Base-by-base conservation (phyloP, 768 basidiomycete species). In the Steccherinum ochraceum region DNA sequence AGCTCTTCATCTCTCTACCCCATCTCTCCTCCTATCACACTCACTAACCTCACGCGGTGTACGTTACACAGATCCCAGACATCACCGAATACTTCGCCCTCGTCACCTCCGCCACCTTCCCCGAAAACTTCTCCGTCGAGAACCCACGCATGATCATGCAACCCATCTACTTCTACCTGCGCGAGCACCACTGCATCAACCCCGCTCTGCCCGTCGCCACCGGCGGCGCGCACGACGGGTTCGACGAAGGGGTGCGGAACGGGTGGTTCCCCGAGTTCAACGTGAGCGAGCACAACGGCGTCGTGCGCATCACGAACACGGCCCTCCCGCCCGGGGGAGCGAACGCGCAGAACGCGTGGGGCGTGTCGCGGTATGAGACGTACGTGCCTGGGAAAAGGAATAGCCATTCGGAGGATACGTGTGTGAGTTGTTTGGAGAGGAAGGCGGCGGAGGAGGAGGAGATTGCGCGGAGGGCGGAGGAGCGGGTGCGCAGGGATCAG, bases 101-200 rank as follows among this genome's bases (percentile, higher is more conserved):
- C 42, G 57, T 67, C 13, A 45, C 55, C 2, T 54, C 52, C 40
- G 44, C 48, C 18, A 50, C 58, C 19, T 63, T 61, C 51, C 68
- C 64, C 18, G 50, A 52, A 4, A 45, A 30, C 4, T 68, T 70
- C 45, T 53, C 59, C 50, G 64, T 66, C 35, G 45, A 45, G 5
- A 61, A 56, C 39, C 65, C 69, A 0, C 61, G 52, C 20, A 60
- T 80, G 26, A 67, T 66, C 3, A 74, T 72, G 51, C 66, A 72
- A 20, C 83, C 83, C 3, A 56, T 85, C 30, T 84, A 75, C 60
- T 71, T 87, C 67, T 73, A 80, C 11, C 64, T 86, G 21, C 64
- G 68, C 40, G 86, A 88, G 60, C 78, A 77, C 46, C 69, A 74
- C 47, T 74, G 72, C 54, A 66, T 72, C 59, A 67, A 78, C 40